Evolutionary conservation across 2,329 filamentous ascomycete species (phyloP), one percentile per base, ranked within the genome.

Genomic region (Verticillium dahliae): DNA sequence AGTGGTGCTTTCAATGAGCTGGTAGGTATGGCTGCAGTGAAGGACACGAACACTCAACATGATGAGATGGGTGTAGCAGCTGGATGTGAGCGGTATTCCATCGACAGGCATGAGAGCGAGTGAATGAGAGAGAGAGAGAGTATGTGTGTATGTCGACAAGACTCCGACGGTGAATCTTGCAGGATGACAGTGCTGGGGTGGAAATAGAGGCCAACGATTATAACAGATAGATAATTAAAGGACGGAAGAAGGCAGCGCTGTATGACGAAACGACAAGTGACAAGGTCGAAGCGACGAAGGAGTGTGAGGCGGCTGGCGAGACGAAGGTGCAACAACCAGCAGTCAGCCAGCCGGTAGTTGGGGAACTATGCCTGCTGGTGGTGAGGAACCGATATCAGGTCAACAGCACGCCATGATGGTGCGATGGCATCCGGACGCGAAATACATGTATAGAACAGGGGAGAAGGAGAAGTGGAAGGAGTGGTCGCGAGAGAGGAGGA

Each of bases 401-500:
- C 45, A 50, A n/a, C 15, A 59, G 45, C 61, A 62, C 56, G 62
- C 60, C 39, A 22, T 22, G 18, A 61, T 63, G 62, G 61, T 62
- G 33, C 39, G 54, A 37, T 41, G 58, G 57, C 38, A 61, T 63
- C 45, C 50, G 35, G 64, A 34, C 58, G 57, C 58, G 56, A 27
- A 62, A 65, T 22, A 22, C 18, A 22, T 22, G 18, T 57, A 55
- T 15, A 57, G 59, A 52, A 57, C 60, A 57, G 58, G 56, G 62
- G 57, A 50, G 59, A 61, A 55, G 62, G 45, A 50, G 45, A 50
- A 7, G 22, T 10, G 6, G 13, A n/a, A 45, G 7, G 39, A 45
- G 39, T 7, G 39, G 15, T 62, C 61, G 63, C 60, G 60, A 64
- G 68, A 60, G 58, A 54, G 18, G 27, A 52, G 38, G 35, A 60